phyloP scores from a whole-genome alignment of 805 yeast genomes.

The Candida maltosa region DNA sequence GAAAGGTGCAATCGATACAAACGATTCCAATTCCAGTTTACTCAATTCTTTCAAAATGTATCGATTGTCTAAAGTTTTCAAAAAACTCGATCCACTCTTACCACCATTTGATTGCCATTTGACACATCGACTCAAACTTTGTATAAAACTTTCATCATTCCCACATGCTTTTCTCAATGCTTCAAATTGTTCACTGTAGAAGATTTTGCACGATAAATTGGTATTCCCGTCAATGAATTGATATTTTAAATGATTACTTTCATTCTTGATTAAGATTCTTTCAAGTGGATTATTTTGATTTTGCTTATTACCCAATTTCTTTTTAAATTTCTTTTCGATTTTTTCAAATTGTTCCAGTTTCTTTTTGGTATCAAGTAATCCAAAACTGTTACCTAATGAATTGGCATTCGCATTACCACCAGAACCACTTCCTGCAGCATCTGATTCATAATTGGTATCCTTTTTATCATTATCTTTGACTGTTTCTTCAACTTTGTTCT shows the following conservation, averaged over 20 bases:
- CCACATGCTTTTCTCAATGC: conserved; percentile 87
- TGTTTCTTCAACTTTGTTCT: conserved; percentile 15
- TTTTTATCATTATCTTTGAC: conserved; percentile 9
- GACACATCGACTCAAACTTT: conserved; percentile 87
- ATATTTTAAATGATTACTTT: conserved; percentile 87
- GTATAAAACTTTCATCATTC: conserved; percentile 69
- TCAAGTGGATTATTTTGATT: conserved; percentile 47
- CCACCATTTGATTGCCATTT: conserved; percentile 98
- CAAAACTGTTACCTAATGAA: conserved; percentile 3
- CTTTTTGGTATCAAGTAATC: conserved; percentile 18
- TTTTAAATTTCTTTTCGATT: conserved; percentile 40
- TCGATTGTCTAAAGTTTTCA: conserved; percentile 88
- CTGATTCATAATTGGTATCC: conserved; percentile 10
- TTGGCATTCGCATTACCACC: conserved; percentile 3
- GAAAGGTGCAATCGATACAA: conserved; percentile 92
- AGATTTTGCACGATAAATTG: conserved; percentile 84
- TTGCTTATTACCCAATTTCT: conserved; percentile 16
- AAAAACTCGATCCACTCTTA: conserved; percentile 89
- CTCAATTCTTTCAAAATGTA: conserved; percentile 87
- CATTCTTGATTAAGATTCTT: conserved; percentile 68
- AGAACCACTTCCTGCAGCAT: no score
- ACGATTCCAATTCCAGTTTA: conserved; percentile 86
- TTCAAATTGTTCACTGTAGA: conserved; percentile 94
- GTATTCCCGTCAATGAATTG: conserved; percentile 87
- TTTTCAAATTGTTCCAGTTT: conserved; percentile 36